Base-by-base conservation (phyloP, 2,329 filamentous ascomycete species). In the Epichloe aotearoae region DNA sequence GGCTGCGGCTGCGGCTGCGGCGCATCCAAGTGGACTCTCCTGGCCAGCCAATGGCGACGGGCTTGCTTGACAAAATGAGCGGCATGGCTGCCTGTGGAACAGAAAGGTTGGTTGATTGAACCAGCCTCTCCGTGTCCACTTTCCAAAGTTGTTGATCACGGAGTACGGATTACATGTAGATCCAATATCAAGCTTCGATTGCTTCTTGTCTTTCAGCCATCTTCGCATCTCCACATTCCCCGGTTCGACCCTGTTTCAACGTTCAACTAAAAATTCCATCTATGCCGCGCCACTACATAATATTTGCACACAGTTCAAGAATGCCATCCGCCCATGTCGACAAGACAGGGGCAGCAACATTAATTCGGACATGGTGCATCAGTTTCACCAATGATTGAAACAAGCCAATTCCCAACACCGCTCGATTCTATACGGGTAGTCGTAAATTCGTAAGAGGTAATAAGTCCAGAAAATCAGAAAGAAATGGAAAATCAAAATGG, bases 401-500 rank as follows among this genome's bases (percentile, higher is more conserved):
- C 17, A 41, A 48, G 34, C 14, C n/a, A 34, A 36, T 48, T 41
- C 11, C 38, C 38, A 41, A 48, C 46, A 42, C 37, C 46, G 38
- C 26, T 42, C 38, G 26, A 42, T 34, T 48, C 46, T 48, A 48
- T 49, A 38, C 26, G 17, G 36, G 19, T 42, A 5, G 17, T 37
- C 42, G 41, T 20, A 30, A 49, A 14, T 42, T 37, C 37, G 52
- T 49, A 47, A 49, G 52, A 51, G 43, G 49, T 47, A 34, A 6
- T 14, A 38, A 20, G 38, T 39, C 39, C 39, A 38, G 36, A 40
- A 46, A 47, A n/a, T 14, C 39, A 54, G 11, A 39, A 45, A 23
- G 12, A 45, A 40, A 36, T 23, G 4, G n/a, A n/a, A 14, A 15
- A n/a, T 3, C 14, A 14, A 8, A 23, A 20, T 11, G 6, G 2